Evolutionary conservation across 1,284 basidiomycete species (phyloP), one percentile per base, ranked within the genome.

Genomic region (Rhizopogon hawkerae): DNA sequence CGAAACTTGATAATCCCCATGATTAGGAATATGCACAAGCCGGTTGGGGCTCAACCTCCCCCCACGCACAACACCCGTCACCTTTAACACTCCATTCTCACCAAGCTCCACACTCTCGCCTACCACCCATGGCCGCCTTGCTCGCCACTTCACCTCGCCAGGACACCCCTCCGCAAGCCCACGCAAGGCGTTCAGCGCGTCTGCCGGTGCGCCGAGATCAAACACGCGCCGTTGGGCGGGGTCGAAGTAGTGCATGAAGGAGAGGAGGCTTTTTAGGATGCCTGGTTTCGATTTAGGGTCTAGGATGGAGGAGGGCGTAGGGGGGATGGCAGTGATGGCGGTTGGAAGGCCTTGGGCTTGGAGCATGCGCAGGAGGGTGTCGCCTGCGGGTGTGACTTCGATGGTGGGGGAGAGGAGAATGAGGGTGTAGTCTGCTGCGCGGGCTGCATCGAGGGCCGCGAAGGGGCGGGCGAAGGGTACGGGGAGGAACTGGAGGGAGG

Each of bases 221-320:
- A 76, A 82, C 6, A 90, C 70, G 38, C 76, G 72, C 46, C 75
- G 71, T 56, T 92, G 85, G n/a, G 78, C 76, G 0, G 95, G 95
- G 51, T 91, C 89, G 67, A 98, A 99, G 69, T 98, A 98, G 56
- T 85, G 83, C 48, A 94, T 83, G 71, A 98, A 97, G 1, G 92
- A 95, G 6, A 93, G 74, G 1, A 96, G 75, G 0, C 90, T 94
- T 69, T 91, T 92, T 52, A 89, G 70, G 36, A 92, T 77, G 6
- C 79, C 79, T 0, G 76, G 61, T 24, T 83, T 78, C 24, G 77
- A 69, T 63, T 85, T 85, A n/a, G 75, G 60, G 48, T 83, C 81
- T 38, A 79, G 64, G 0, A 64, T 57, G 10, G 72, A 64, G 0
- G 77, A 69, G 0, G 74, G 65, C 34, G 74, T 69, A 0, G 78